Conservation (phyloP, 192 early-diverging fungal species). For the Radiomyces spectabilis region DNA sequence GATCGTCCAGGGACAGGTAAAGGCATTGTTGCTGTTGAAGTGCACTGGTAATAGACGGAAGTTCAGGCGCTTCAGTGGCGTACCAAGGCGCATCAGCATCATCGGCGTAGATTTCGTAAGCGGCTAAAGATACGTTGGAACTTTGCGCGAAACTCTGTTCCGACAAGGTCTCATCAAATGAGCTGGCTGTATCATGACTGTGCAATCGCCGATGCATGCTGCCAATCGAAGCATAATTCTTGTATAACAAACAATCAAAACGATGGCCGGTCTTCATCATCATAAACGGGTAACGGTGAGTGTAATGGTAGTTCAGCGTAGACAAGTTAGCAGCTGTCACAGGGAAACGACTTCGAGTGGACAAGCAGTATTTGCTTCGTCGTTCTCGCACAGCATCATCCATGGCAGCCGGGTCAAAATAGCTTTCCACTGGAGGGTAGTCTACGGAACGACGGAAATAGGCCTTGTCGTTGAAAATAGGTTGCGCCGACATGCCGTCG, state of each 20-base stretch:
- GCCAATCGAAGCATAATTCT: background rate
- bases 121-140: constrained; percentile 2
- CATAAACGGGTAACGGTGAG: background rate
- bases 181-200: background rate
- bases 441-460: too few species aligned
- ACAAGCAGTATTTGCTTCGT: constrained; percentile 1
- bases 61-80: constrained; percentile 17
- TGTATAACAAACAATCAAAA: background rate
- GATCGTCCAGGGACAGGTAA: background rate
- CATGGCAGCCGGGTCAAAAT: constrained; percentile 1
- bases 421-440: too few species aligned
- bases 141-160: background rate
- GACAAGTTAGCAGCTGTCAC: constrained; percentile 11
- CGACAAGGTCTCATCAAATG: background rate
- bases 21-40: constrained; percentile 9
- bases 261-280: too few species aligned
- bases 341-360: constrained; percentile 2
- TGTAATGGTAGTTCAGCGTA: constrained; percentile 4
- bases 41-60: too few species aligned
- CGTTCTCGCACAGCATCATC: too few species aligned
- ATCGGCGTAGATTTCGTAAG: constrained; percentile 1
- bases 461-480: too few species aligned
- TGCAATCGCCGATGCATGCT: background rate
- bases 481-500: too few species aligned
- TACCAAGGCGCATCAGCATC: constrained; percentile 22